Evolutionary conservation across 176 grass and related monocot genomes (phyloP).

Genomic region (Aegilops speltoides): DNA sequence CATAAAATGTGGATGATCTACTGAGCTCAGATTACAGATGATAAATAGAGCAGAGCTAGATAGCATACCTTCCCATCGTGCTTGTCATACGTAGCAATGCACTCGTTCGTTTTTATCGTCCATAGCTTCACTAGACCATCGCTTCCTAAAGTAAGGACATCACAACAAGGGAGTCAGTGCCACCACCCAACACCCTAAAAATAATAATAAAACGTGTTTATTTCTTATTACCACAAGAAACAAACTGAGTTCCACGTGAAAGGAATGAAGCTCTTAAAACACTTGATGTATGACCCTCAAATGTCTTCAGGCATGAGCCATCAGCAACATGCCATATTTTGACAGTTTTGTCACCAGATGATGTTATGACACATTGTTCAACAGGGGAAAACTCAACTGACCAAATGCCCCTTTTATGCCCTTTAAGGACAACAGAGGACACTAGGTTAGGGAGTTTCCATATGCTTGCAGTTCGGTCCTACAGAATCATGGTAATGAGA

Average conservation of each 20-base stretch:
- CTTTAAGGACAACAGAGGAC: conserved; percentile 67
- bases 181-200: background rate
- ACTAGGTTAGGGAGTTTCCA: conserved; percentile 89
- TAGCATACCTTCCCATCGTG: conserved; percentile 85
- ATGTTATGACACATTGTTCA: conserved; percentile 90
- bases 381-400: conserved; percentile 98
- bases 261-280: conserved; percentile 80
- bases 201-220: background rate
- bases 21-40: conserved; percentile 2
- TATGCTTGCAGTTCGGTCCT: conserved; percentile 90
- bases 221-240: conserved; percentile 78
- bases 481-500: conserved; percentile 34
- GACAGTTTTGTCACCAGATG: conserved; percentile 89
- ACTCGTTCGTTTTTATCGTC: conserved; percentile 90
- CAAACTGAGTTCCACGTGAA: conserved; percentile 75
- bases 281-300: conserved; percentile 91
- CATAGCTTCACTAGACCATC: conserved; percentile 95
- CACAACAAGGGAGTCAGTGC: conserved; percentile 33
- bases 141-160: conserved; percentile 62
- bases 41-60: conserved; percentile 11
- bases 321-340: conserved; percentile 92
- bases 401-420: conserved; percentile 92
- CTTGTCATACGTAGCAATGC: conserved; percentile 91
- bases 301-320: conserved; percentile 92
- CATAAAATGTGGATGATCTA: background rate